Base-by-base conservation (phyloP, 257 asterid species). In the Petrea volubilis region DNA sequence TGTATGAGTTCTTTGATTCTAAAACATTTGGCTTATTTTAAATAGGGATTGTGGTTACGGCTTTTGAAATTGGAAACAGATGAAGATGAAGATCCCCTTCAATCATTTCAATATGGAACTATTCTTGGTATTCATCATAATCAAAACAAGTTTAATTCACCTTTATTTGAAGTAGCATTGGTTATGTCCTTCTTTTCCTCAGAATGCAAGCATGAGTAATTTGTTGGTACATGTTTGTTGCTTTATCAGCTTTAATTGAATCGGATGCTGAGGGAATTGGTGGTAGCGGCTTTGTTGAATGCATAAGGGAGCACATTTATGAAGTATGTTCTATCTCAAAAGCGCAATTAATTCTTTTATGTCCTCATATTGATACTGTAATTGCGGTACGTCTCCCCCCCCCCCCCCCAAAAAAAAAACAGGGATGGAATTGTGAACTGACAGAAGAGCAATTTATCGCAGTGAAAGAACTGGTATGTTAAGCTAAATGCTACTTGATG, bases 221-320 rank as follows among this genome's bases (percentile, higher is more conserved):
- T 81, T 76, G 40, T 74, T 66, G 70, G 65, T 55, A 47, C 75
- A 70, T 78, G 66, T 38, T 77, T 63, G 46, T 61, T 72, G 64
- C 70, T 75, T 64, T 77, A 25, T 58, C 91, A 89, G 98, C 96
- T 81, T 80, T 93, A 68, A 90, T 93, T 24, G 98, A 90, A 84
- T 90, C 97, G 24, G 98, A 93, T 81, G 96, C 96, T 68, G 98
- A 91, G 81, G 98, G 98, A 63, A 93, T 90, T 83, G 98, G 97
- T 40, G 98, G 97, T 53, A 93, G 97, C 82, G 98, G 98, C 67
- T 93, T 93, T 74, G 88, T 93, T 71, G 98, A 93, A 82, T 93
- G 98, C 78, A 87, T 93, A 79, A 82, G 92, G 67, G 98, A 93
- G 83, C 96, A 91, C 82, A 93, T 93, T 80, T 87, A 87, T 83